phyloP scores from a whole-genome alignment of 2,329 filamentous ascomycete genomes.

The Ophiobolus disseminans region DNA sequence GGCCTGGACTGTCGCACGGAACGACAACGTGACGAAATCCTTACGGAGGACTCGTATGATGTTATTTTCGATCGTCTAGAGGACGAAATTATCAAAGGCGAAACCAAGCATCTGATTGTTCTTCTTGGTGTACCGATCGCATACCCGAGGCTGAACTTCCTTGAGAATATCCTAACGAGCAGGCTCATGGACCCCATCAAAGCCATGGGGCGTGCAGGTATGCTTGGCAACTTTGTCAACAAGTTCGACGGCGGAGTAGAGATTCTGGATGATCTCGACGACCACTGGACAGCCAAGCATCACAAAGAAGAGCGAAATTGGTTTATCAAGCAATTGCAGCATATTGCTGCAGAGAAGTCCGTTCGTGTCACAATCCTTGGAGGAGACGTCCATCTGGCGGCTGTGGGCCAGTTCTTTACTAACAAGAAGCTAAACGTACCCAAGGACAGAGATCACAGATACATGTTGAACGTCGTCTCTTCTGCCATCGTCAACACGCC shows the following conservation, averaged over 20 bases:
- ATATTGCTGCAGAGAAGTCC: constrained; percentile 90
- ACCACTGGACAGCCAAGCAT: constrained; percentile 96
- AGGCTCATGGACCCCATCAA: constrained; percentile 88
- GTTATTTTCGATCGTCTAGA: constrained; percentile 86
- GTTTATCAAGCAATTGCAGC: constrained; percentile 89
- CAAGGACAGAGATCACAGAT: constrained; percentile 91
- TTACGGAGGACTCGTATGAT: constrained; percentile 83
- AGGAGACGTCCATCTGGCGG: constrained; percentile 92
- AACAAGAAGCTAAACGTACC: constrained; percentile 75
- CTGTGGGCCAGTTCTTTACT: constrained; percentile 93
- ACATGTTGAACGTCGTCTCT: constrained; percentile 95
- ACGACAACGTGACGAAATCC: constrained; percentile 79
- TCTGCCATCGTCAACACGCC: constrained; percentile 95
- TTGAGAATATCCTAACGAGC: constrained; percentile 78
- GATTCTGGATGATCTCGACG: constrained; percentile 88
- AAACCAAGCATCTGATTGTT: constrained; percentile 89
- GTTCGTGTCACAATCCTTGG: constrained; percentile 90
- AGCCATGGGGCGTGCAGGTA: constrained; percentile 79
- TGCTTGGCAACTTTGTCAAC: constrained; percentile 82
- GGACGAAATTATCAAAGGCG: constrained; percentile 78
- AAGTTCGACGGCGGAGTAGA: constrained; percentile 91
- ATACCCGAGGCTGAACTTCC: constrained; percentile 60
- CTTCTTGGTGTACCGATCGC: constrained; percentile 74
- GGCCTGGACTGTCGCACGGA: constrained; percentile 93
- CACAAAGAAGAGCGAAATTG: constrained; percentile 90